Evolutionary conservation across 352 stramenopile genomes (phyloP).

Genomic region (Phytopythium helicoides): DNA sequence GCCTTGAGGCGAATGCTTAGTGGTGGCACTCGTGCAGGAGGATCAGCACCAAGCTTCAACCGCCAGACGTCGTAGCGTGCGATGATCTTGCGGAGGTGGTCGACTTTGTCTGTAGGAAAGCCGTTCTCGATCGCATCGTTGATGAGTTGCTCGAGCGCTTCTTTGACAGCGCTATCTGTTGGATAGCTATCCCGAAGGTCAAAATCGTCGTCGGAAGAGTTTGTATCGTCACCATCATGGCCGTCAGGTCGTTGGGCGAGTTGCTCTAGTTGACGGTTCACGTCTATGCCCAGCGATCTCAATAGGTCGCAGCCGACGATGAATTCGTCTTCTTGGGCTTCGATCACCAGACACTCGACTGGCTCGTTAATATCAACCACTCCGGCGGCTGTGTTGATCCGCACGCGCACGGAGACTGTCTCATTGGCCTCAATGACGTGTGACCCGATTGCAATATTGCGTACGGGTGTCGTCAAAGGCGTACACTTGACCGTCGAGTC

Average conservation of each 20-base stretch:
- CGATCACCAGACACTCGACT: conserved; percentile 8
- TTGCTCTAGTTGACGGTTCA: conserved; percentile 11
- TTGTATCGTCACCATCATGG: conserved; percentile 1
- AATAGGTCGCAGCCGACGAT: conserved; percentile 14
- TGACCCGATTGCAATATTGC: not conserved
- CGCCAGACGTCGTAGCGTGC: conserved; percentile 3
- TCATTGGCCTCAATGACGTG: not conserved
- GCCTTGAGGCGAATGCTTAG: conserved; percentile 2
- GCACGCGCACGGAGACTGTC: not conserved
- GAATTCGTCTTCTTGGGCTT: conserved; percentile 10
- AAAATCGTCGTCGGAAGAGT: too few relatives aligned
- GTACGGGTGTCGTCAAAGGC: not conserved
- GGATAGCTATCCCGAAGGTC: too few relatives aligned
- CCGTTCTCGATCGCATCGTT: conserved; percentile 6
- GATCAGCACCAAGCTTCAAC: conserved; percentile 5
- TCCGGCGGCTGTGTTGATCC: conserved; percentile 7
- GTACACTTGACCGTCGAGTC: not conserved
- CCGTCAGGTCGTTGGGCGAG: conserved; percentile 6
- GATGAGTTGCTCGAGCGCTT: too few relatives aligned
- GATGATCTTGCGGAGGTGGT: conserved; percentile 2
- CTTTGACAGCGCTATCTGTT: too few relatives aligned
- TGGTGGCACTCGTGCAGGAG: conserved; percentile 6
- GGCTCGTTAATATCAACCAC: conserved; percentile 2
- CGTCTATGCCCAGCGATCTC: conserved; percentile 10
- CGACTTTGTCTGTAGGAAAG: conserved; percentile 8